Evolutionary conservation across 208 protist genomes (phyloP), one percentile per base, ranked within the genome.

Genomic region (Trypanosoma rangeli): DNA sequence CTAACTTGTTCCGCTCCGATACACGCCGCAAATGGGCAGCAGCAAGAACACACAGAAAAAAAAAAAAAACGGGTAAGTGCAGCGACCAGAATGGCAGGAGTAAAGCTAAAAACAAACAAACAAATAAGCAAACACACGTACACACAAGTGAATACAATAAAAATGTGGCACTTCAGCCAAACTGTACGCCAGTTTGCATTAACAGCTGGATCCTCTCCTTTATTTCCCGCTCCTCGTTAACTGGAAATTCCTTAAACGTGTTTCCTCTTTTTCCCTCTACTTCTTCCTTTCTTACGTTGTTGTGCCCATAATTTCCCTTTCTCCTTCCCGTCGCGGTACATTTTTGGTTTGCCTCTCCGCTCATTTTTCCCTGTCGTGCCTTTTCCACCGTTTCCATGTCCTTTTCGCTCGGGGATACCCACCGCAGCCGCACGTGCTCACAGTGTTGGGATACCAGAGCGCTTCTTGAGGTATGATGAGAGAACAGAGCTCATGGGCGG

Each of bases 401-500:
- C 29, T 58, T 5, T 65, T 65, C 18, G 3, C 42, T 67, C 24
- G 26, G 1, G 2, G 22, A 55, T 31, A 7, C 5, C 37, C 3
- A 5, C 18, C n/a, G 18, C 46, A 9, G 31, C 33, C 60, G 7
- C 33, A 24, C 8, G 1, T 16, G 15, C 29, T 63, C 42, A 74
- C 9, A 68, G 31, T 48, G 44, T 63, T 29, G 62, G 35, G 16
- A 68, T 52, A 42, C 69, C 69, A 8, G 61, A 61, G 0, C 81
- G 79, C 57, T 80, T 78, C 37, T 75, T 66, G 16, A 94, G 68
- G 44, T 92, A 95, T 18, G 73, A 83, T 0, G 86, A 84, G 20
- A 95, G 82, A 35, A 93, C 71, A 4, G 79, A 65, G 64, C 82
- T 87, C 84, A 93, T 92, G 7, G 87, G 84, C 13, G 90, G 86